phyloP scores from a whole-genome alignment of 2,329 filamentous ascomycete species.

The Berkeleyomyces basicola region DNA sequence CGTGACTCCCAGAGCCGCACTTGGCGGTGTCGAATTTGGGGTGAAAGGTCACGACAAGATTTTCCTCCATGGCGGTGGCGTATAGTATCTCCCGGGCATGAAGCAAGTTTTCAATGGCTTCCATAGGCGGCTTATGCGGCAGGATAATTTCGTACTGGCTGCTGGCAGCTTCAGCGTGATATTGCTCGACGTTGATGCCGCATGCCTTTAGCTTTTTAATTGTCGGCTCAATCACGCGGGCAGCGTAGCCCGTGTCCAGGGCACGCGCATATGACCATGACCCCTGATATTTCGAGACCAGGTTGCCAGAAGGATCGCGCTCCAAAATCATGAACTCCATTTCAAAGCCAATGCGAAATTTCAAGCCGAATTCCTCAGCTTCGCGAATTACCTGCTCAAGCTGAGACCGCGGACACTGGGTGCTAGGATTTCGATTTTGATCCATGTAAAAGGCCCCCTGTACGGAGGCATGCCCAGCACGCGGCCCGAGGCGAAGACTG shows the following conservation, averaged over 20 bases:
- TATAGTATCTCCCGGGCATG: constrained; percentile 54
- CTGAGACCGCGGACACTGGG: constrained; percentile 48
- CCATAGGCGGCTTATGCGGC: constrained; percentile 41
- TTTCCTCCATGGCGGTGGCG: constrained; percentile 43
- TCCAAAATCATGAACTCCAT: constrained; percentile 35
- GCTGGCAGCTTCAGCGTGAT: constrained; percentile 56
- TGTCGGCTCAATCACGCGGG: constrained; percentile 48
- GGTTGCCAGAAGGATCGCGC: constrained; percentile 16
- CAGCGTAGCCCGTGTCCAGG: constrained; percentile 19
- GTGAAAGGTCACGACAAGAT: constrained; percentile 53
- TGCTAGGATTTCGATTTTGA: constrained; percentile 31
- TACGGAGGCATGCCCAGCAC: constrained; percentile 45
- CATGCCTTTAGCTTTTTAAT: constrained; percentile 40
- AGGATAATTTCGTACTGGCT: constrained; percentile 69
- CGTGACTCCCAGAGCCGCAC: constrained; percentile 51
- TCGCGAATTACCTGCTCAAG: constrained; percentile 41
- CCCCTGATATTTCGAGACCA: constrained; percentile 48
- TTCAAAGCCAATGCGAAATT: constrained; percentile 58
- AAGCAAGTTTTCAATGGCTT: constrained; percentile 55
- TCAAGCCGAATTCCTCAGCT: constrained; percentile 22
- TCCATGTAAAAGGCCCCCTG: constrained; percentile 46
- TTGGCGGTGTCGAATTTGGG: constrained; percentile 46
- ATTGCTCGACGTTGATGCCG: constrained; percentile 51
- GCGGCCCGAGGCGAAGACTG: constrained; percentile 42
- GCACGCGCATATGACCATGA: constrained; percentile 21